Conservation (phyloP, 176 grass and related monocot genomes). For the Avena sativa region DNA sequence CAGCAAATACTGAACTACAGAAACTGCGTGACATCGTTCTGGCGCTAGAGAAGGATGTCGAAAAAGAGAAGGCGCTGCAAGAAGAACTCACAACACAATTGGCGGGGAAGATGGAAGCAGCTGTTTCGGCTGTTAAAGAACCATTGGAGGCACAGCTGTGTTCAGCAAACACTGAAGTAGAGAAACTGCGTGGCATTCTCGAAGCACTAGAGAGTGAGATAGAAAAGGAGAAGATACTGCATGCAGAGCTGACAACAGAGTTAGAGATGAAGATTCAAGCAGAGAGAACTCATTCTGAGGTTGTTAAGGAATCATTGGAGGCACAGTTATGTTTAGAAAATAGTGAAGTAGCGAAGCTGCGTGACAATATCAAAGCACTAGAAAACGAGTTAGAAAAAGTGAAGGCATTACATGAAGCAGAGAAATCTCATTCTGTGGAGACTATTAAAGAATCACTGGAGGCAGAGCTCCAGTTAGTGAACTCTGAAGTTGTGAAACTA, state of each 20-base stretch:
- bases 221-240: slow-evolving; percentile 55
- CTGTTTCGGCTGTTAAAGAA: slow-evolving; percentile 47
- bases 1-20: slow-evolving; percentile 51
- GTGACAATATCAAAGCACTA: slow-evolving; percentile 47
- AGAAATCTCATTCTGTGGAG: slow-evolving; percentile 47
- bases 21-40: slow-evolving; percentile 52
- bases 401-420: slow-evolving; percentile 57
- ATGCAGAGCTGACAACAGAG: slow-evolving; percentile 52
- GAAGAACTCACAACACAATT: slow-evolving; percentile 49
- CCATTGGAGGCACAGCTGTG: slow-evolving; percentile 63
- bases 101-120: slow-evolving; percentile 40
- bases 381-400: slow-evolving; percentile 63
- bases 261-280: slow-evolving; percentile 41
- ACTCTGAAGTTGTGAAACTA: slow-evolving; percentile 57
- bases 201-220: slow-evolving; percentile 53
- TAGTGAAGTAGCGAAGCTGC: slow-evolving; percentile 54
- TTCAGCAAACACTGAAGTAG: slow-evolving; percentile 54
- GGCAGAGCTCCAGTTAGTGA: slow-evolving; percentile 60
- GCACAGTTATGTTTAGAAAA: slow-evolving; percentile 64
- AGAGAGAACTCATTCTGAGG: slow-evolving; percentile 42
- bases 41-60: slow-evolving; percentile 48
- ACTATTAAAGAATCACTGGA: slow-evolving; percentile 60
- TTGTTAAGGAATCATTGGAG: slow-evolving; percentile 58
- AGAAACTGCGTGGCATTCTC: slow-evolving; percentile 44
- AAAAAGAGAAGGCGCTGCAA: slow-evolving; percentile 60